These are phyloP conservation scores for Colletotrichum paranaense DNA, from an alignment of 2,329 filamentous ascomycete genomes.

Conservation along the genomic window DNA sequence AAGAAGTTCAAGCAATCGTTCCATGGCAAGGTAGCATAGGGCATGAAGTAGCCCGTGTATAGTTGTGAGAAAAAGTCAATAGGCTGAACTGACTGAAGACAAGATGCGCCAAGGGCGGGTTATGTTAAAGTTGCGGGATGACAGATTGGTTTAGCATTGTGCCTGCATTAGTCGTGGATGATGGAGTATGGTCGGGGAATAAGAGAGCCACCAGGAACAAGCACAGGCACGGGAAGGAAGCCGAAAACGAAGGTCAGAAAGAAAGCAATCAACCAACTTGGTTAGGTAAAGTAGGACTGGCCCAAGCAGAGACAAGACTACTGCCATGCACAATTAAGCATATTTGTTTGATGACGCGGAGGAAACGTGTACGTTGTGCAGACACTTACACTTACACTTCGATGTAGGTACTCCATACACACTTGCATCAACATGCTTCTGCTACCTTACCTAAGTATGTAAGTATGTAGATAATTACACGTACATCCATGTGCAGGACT, in stretches of 20 bases:
- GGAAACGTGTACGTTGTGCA: not conserved
- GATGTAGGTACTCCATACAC: not conserved
- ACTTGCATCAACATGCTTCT: not conserved
- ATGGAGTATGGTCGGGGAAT: not conserved
- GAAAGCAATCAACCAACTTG: not conserved
- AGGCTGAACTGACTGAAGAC: not conserved
- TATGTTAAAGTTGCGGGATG: conserved; percentile 25
- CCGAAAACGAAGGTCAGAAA: not conserved
- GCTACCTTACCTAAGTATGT: too few relatives aligned
- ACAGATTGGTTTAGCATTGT: conserved; percentile 13
- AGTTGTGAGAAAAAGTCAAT: not conserved
- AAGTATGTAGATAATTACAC: too few relatives aligned
- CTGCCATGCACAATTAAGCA: conserved; percentile 5
- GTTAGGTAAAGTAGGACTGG: not conserved
- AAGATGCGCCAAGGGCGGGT: not conserved
- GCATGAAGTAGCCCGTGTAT: conserved; percentile 12
- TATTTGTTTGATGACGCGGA: not conserved
- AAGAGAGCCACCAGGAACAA: not conserved
- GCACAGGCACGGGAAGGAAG: not conserved
- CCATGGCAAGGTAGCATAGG: not conserved
- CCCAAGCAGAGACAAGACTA: not conserved
- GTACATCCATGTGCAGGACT: not conserved
- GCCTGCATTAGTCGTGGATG: conserved; percentile 12
- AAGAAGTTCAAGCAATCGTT: not conserved
- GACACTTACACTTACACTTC: not conserved